These are phyloP conservation scores for Penicillium aurantiogriseum DNA, from an alignment of 2,329 filamentous ascomycete species.

Conservation along the genomic window DNA sequence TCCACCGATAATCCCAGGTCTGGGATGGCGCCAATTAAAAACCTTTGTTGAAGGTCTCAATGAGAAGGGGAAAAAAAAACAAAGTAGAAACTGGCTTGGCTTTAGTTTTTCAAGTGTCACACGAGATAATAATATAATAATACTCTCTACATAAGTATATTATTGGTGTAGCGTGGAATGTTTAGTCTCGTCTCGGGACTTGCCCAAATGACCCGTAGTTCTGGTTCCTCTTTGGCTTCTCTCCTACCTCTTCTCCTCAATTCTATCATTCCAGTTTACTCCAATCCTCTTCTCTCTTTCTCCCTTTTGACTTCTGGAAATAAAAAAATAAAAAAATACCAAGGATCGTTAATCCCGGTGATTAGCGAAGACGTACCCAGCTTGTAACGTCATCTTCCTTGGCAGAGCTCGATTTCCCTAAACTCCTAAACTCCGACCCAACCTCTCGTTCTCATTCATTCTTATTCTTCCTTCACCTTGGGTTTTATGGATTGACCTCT, in stretches of 20 bases:
- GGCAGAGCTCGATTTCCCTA: conserved; percentile 5
- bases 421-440: not conserved
- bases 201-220: not conserved
- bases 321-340: not conserved
- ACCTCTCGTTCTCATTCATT: conserved; percentile 5
- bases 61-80: not conserved
- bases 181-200: not conserved
- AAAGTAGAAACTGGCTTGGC: not conserved
- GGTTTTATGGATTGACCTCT: conserved; percentile 18
- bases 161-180: not conserved
- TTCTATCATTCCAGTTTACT: not conserved
- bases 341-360: not conserved
- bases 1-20: conserved; percentile 6
- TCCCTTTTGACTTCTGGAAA: not conserved
- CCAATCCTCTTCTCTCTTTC: not conserved
- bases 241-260: not conserved
- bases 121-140: not conserved
- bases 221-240: not conserved
- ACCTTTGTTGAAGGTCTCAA: not conserved
- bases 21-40: not conserved
- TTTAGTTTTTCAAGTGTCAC: not conserved
- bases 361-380: not conserved
- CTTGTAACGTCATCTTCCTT: conserved; percentile 9
- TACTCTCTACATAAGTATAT: not conserved
- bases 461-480: not conserved